phyloP scores from a whole-genome alignment of 371 early-diverging fungal species.

The Syncephalastrum contaminatum region DNA sequence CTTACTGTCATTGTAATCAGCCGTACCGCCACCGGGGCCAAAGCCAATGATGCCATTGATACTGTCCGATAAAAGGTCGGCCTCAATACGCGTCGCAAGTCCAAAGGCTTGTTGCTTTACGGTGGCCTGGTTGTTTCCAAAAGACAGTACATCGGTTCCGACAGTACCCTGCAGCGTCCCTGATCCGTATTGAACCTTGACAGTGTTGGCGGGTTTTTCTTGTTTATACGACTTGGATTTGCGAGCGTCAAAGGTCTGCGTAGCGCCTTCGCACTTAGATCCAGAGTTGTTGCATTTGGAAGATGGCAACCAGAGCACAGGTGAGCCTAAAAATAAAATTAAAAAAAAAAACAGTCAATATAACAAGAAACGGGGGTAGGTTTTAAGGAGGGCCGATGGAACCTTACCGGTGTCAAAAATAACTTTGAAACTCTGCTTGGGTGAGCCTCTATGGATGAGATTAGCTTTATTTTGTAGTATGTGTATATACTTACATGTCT shows the following conservation, averaged over 20 bases:
- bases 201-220: not conserved
- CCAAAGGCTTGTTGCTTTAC: conserved; percentile 18
- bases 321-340: conserved; percentile 5
- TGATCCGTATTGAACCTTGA: conserved; percentile 14
- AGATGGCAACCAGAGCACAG: conserved; percentile 13
- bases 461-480: not conserved
- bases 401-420: conserved; percentile 87
- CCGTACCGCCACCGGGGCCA: conserved; percentile 11
- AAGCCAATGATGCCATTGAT: conserved; percentile 23
- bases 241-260: not conserved
- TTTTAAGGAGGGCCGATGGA: not conserved
- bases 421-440: conserved; percentile 86
- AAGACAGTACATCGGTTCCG: conserved; percentile 13
- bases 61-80: conserved; percentile 7
- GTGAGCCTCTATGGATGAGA: conserved; percentile 58
- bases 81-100: conserved; percentile 10
- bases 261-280: conserved; percentile 3
- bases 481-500: conserved; percentile 11
- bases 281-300: not conserved
- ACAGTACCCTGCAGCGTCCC: conserved; percentile 12
- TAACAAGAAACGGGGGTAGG: not conserved
- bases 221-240: conserved; percentile 3
- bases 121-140: conserved; percentile 4
- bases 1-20: conserved; percentile 15
- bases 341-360: not conserved